Evolutionary conservation across 2,329 filamentous ascomycete species (phyloP).

Genomic region (Paecilomyces fulvus): DNA sequence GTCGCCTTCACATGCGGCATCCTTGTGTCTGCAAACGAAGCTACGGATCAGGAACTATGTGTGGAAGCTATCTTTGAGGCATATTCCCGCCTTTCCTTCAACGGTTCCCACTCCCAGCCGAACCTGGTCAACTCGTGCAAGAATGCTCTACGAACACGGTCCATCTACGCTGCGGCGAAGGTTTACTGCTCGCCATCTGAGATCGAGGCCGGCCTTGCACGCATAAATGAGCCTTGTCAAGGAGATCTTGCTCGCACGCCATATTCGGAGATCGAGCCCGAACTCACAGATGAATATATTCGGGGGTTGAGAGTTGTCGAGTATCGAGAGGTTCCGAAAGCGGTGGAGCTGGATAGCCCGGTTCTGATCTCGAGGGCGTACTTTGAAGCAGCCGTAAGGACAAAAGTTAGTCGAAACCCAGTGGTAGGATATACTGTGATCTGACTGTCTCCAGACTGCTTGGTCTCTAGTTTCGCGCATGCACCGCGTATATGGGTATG

Average conservation of each 20-base stretch:
- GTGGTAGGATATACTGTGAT: neutral
- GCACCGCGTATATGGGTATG: constrained; percentile 31
- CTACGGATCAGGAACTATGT: constrained; percentile 16
- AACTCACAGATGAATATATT: constrained; percentile 27
- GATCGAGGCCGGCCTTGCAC: constrained; percentile 15
- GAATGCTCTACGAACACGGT: constrained; percentile 23
- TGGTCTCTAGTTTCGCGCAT: constrained; percentile 25
- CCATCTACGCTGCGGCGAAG: constrained; percentile 28
- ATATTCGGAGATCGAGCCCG: constrained; percentile 9
- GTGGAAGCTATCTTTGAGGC: constrained; percentile 24
- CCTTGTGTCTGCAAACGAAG: neutral
- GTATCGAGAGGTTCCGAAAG: constrained; percentile 18
- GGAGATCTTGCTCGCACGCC: constrained; percentile 18
- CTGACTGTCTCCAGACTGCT: constrained; percentile 15
- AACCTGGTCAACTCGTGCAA: constrained; percentile 21
- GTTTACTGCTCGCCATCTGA: constrained; percentile 19
- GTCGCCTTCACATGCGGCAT: neutral
- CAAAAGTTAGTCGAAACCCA: constrained; percentile 19
- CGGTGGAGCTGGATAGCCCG: constrained; percentile 12
- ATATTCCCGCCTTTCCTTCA: constrained; percentile 24
- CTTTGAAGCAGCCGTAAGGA: constrained; percentile 21
- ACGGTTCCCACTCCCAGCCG: constrained; percentile 10
- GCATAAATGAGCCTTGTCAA: constrained; percentile 17
- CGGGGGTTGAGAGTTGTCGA: constrained; percentile 22
- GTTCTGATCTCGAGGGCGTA: constrained; percentile 25